Percentiles rank a stretch among this genome's conserved stretches.
phyloP scores from a whole-genome alignment of 805 yeast species.

The Priceomyces castillae region DNA sequence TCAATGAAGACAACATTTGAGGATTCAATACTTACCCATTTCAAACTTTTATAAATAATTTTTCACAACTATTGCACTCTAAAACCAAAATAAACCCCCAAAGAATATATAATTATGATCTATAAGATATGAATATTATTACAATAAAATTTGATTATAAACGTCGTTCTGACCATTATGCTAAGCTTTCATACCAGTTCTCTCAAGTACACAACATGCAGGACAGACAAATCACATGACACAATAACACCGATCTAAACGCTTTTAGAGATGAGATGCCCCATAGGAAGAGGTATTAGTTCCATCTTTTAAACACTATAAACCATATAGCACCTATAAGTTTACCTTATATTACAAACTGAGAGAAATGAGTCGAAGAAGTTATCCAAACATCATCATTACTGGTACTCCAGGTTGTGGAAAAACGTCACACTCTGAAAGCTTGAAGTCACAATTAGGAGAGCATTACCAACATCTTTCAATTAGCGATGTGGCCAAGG shows the following conservation, averaged over 20 bases:
- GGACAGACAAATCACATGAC: neutral
- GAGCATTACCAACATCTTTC: constrained; percentile 54
- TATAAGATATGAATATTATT: too few relatives aligned
- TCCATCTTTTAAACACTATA: neutral
- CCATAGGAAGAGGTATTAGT: too few relatives aligned
- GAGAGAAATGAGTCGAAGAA: constrained; percentile 29
- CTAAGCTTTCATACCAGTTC: too few relatives aligned
- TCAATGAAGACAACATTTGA: neutral
- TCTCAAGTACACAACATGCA: too few relatives aligned
- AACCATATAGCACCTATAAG: neutral
- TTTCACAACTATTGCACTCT: too few relatives aligned
- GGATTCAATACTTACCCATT: constrained; percentile 9
- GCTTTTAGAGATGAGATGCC: neutral
- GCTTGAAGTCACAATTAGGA: constrained; percentile 47
- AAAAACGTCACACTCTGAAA: constrained; percentile 71
- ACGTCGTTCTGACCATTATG: too few relatives aligned
- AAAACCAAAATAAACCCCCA: too few relatives aligned
- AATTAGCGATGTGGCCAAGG: constrained; percentile 80
- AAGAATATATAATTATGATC: too few relatives aligned
- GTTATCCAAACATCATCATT: constrained; percentile 71
- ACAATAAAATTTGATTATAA: too few relatives aligned
- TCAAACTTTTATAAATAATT: neutral
- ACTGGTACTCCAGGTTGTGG: constrained; percentile 98
- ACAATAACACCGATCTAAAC: neutral
- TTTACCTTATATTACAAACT: neutral